Base-by-base conservation (phyloP, 805 yeast genomes). In the Hanseniaspora occidentalis region DNA sequence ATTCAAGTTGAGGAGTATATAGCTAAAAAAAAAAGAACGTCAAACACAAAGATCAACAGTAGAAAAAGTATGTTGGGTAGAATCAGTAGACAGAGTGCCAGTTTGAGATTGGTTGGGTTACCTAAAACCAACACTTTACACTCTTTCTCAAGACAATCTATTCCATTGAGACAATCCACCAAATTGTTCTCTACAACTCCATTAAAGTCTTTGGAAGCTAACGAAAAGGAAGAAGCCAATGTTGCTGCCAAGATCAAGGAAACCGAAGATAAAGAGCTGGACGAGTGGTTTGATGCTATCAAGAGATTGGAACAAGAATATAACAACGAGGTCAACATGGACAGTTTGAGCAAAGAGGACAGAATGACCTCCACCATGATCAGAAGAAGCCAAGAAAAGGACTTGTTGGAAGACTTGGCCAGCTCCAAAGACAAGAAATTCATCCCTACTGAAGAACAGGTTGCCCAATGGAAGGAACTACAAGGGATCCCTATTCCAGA, bases 381-480 rank as follows among this genome's bases (percentile, higher is more conserved):
- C 8, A 29, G 18, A 29, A 29, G 33, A 29, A 9, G 18, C n/a
- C 33, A 29, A 16, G 33, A 29, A 29, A 13, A 29, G 16, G 33
- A 29, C 8, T 16, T 29, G 8, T n/a, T 29, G n/a, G 66, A 61
- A 6, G 66, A 54, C 48, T 46, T 57, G 36, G 70, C 70, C 19
- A 63, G 61, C 34, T 35, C 50, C 27, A 39, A 46, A 41, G 39
- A 43, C 35, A 47, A 48, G 16, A 49, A 60, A 34, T 75, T 73
- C 50, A 72, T 65, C 43, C 88, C 94, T 29, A 64, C 80, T 3
- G 70, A 64, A 26, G 78, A 72, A 49, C 96, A 88, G 59, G 40
- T 72, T 19, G 69, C 64, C 4, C 76, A 84, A 56, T 66, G 66
- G 35, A 74, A 69, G 42, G 58, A 56, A 10, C 61, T 79, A 38